A percentile compares a stretch with the other conserved stretches of the same genome.
Evolutionary conservation across 495 filamentous ascomycete species (phyloP).

Genomic region (Rostrohypoxylon terebratum): DNA sequence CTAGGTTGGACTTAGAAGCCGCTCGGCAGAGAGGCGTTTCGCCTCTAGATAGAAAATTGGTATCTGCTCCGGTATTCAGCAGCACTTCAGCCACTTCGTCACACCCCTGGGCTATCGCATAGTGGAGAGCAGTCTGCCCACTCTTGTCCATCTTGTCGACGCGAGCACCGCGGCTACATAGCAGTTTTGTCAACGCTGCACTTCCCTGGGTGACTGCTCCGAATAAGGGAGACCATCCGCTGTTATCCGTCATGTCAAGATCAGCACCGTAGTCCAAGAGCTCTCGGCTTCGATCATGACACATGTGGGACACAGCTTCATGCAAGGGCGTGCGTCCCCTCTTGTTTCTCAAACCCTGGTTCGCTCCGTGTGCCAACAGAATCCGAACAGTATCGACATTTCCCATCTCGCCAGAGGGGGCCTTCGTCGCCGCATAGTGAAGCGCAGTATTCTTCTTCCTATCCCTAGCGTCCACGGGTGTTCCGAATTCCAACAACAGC

Average conservation of each 20-base stretch:
- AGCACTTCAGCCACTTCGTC: slow-evolving; percentile 41
- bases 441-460: slow-evolving; percentile 44
- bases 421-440: slow-evolving; percentile 46
- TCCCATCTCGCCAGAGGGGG: slow-evolving; percentile 38
- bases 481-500: slow-evolving; percentile 47
- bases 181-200: slow-evolving; percentile 33
- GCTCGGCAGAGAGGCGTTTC: slow-evolving; percentile 40
- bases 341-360: slow-evolving; percentile 35
- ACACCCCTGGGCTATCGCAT: slow-evolving; percentile 44
- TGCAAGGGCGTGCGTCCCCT: slow-evolving; percentile 45
- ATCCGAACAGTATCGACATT: slow-evolving; percentile 39
- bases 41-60: slow-evolving; percentile 37
- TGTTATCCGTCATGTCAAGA: slow-evolving; percentile 34
- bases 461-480: slow-evolving; percentile 40
- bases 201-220: slow-evolving; percentile 45
- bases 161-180: slow-evolving; percentile 47
- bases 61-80: slow-evolving; percentile 43
- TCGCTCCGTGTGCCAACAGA: slow-evolving; percentile 45
- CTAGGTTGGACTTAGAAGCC: slow-evolving; percentile 35
- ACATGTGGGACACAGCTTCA: slow-evolving; percentile 39
- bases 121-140: slow-evolving; percentile 42
- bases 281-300: slow-evolving; percentile 30
- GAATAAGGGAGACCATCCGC: slow-evolving; percentile 40
- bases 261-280: slow-evolving; percentile 49
- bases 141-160: slow-evolving; percentile 40